Percentiles rank a stretch among this genome's conserved stretches.
Evolutionary conservation across 2,329 filamentous ascomycete genomes (phyloP).

Genomic region (Arthrobotrys musiformis): DNA sequence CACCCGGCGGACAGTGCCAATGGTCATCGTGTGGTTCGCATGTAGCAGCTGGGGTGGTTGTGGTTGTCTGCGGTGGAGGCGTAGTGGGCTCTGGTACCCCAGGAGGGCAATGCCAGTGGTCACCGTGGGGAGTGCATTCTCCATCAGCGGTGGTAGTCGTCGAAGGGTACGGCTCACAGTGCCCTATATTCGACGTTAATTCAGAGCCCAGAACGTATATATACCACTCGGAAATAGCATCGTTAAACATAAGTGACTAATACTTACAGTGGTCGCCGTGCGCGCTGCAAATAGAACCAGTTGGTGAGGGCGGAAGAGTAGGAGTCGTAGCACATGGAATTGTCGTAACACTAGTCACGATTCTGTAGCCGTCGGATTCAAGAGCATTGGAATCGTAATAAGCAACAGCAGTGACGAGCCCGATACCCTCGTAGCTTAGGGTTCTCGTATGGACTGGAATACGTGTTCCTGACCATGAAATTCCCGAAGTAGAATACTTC

Average conservation of each 20-base stretch:
- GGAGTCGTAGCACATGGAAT: not conserved
- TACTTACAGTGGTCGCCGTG: conserved; percentile 16
- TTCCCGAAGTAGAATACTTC: not conserved
- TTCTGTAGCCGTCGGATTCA: conserved; percentile 2
- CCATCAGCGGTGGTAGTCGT: not conserved
- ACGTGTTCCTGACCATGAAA: conserved; percentile 9
- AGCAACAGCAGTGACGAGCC: not conserved
- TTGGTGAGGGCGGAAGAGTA: conserved; percentile 1
- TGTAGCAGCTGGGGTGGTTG: not conserved
- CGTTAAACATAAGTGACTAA: not conserved
- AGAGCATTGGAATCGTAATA: conserved; percentile 15
- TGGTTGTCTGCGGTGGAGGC: not conserved
- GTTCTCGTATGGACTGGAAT: conserved; percentile 12
- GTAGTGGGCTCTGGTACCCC: not conserved
- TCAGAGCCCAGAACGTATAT: not conserved
- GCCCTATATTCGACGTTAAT: not conserved
- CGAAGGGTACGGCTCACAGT: conserved; percentile 6
- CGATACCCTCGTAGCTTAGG: conserved; percentile 8
- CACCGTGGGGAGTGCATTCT: conserved; percentile 5
- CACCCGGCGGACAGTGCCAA: not conserved
- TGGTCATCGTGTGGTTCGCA: conserved; percentile 3
- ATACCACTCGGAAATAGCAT: no score
- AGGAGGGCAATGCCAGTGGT: conserved; percentile 6
- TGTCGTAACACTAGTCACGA: not conserved
- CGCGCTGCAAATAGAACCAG: conserved; percentile 6